Conservation (phyloP, 495 filamentous ascomycete genomes). For the Penicillium daleae region DNA sequence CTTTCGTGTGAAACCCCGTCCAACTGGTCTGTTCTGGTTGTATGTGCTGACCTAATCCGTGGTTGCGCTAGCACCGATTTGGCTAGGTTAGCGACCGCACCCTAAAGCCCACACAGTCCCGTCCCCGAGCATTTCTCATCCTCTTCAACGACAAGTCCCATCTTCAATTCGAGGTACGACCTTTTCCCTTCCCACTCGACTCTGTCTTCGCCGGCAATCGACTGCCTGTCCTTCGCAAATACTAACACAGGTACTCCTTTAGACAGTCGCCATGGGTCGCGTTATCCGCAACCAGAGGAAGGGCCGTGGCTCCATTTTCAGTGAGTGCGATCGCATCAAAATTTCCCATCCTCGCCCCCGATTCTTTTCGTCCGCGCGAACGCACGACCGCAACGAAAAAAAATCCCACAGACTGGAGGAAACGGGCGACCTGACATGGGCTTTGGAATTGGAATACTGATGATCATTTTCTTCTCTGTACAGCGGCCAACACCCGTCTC, state of each 20-base stretch:
- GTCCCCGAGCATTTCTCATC: conserved; percentile 49
- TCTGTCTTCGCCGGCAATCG: conserved; percentile 25
- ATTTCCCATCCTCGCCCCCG: conserved; percentile 22
- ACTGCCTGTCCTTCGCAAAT: conserved; percentile 34
- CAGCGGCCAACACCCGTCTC: conserved; percentile 84
- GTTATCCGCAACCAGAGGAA: conserved; percentile 98
- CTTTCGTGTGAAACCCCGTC: neutral
- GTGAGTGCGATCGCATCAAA: conserved; percentile 59
- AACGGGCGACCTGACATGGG: conserved; percentile 27
- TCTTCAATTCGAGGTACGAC: conserved; percentile 55
- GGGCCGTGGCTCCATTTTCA: conserved; percentile 98
- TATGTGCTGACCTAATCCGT: conserved; percentile 17
- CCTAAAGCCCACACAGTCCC: conserved; percentile 56
- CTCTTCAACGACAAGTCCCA: conserved; percentile 54
- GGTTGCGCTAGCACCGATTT: conserved; percentile 39
- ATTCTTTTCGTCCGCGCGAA: conserved; percentile 20
- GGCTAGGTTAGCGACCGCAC: conserved; percentile 55
- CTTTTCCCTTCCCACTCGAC: conserved; percentile 39
- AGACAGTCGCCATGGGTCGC: conserved; percentile 69
- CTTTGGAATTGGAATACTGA: conserved; percentile 44
- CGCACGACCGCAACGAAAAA: conserved; percentile 11
- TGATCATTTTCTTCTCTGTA: conserved; percentile 31
- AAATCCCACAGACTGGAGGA: conserved; percentile 12
- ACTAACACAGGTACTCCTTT: conserved; percentile 45
- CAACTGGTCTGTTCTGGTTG: neutral